Conservation (phyloP, 306 rosid species). For the Rubus parviflorus region DNA sequence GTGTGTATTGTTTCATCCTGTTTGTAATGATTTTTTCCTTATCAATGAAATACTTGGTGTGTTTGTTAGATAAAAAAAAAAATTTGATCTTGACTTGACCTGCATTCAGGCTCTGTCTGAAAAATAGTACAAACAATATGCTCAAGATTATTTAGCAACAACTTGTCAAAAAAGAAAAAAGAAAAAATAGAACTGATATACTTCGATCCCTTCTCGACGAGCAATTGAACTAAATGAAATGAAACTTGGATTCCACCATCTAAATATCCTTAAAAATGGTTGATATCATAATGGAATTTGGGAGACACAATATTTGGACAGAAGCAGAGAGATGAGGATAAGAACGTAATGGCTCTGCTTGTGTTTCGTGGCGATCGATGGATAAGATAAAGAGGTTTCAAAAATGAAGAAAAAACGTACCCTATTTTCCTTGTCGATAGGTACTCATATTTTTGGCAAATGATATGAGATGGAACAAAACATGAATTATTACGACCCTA, state of each 20-base stretch:
- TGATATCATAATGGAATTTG: neutral
- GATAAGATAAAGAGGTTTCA: neutral
- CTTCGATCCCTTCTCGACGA: no score
- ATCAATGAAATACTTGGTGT: no score
- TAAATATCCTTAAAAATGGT: neutral
- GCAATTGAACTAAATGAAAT: neutral
- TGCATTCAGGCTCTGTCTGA: neutral
- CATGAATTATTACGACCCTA: neutral
- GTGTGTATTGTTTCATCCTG: no score
- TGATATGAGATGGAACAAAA: no score
- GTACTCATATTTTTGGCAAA: no score
- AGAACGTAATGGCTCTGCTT: neutral
- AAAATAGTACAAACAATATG: neutral
- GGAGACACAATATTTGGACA: no score
- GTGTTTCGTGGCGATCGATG: neutral
- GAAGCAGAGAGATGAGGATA: conserved; percentile 1
- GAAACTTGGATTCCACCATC: neutral
- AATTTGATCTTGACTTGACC: neutral
- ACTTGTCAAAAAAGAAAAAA: no score
- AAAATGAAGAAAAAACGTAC: no score
- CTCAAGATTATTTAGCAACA: neutral
- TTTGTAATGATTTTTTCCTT: no score
- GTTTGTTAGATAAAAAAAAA: no score
- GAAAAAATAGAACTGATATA: no score
- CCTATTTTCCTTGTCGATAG: no score